Evolutionary conservation across 345 rosid genomes (phyloP).

Genomic region (Salix exigua): DNA sequence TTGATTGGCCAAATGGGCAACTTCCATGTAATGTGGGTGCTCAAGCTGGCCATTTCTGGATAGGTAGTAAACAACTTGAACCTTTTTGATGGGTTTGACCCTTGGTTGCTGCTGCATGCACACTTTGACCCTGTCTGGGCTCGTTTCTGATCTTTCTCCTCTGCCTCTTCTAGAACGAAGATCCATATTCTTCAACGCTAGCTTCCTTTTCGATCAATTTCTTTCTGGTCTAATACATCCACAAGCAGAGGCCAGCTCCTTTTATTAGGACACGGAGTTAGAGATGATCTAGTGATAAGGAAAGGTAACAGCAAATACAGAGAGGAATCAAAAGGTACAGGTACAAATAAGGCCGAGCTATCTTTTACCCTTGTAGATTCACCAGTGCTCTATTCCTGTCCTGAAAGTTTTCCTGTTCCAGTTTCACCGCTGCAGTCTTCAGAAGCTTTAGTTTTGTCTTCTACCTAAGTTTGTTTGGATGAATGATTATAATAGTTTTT

Average conservation of each 20-base stretch:
- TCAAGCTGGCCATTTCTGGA: conserved; percentile 88
- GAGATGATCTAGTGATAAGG: background rate
- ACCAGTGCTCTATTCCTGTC: too few relatives aligned
- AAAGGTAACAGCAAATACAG: background rate
- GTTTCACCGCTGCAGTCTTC: too few relatives aligned
- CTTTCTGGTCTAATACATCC: background rate
- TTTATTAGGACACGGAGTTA: background rate
- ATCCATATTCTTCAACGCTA: conserved; percentile 20
- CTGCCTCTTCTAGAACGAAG: conserved; percentile 33
- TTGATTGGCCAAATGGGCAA: conserved; percentile 53
- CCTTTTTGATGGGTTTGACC: conserved; percentile 36
- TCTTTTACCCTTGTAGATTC: background rate
- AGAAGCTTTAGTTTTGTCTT: too few relatives aligned
- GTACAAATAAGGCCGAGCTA: too few relatives aligned
- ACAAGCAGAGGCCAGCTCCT: background rate
- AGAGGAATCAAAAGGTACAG: conserved; percentile 1
- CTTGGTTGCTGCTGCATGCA: conserved; percentile 21
- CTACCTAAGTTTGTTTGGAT: too few relatives aligned
- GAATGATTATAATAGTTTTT: too few relatives aligned
- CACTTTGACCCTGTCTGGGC: conserved; percentile 43
- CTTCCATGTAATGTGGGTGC: conserved; percentile 90
- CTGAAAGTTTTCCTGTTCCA: too few relatives aligned
- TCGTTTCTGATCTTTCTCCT: conserved; percentile 27
- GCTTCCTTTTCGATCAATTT: background rate
- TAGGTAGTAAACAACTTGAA: conserved; percentile 80